These are phyloP conservation scores for Gossypium turneri DNA, from an alignment of 345 rosid species.

Conservation along the genomic window DNA sequence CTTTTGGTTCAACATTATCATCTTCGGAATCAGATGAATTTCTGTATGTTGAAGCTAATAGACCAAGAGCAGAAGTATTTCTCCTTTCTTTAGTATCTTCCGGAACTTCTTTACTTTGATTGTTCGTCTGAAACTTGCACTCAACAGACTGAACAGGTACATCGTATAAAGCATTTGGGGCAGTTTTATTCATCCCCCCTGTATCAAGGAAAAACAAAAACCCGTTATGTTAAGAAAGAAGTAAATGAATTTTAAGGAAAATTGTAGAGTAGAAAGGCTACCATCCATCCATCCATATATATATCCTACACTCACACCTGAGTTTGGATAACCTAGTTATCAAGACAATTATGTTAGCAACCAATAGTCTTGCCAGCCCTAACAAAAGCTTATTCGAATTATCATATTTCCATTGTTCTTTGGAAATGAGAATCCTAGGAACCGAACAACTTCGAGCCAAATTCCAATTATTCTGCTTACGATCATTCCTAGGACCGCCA, in stretches of 20 bases:
- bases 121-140: slow-evolving; percentile 27
- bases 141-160: slow-evolving; percentile 43
- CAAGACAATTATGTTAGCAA: neutral
- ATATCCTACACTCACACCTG: neutral
- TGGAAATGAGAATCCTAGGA: neutral
- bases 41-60: slow-evolving; percentile 77
- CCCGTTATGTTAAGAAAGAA: neutral
- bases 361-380: neutral
- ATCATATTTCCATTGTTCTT: neutral
- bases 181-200: slow-evolving; percentile 42
- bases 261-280: neutral
- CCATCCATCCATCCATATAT: neutral
- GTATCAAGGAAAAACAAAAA: slow-evolving; percentile 19
- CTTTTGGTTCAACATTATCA: slow-evolving; percentile 35
- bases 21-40: slow-evolving; percentile 92
- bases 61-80: slow-evolving; percentile 61
- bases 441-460: neutral
- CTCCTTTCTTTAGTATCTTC: slow-evolving; percentile 25
- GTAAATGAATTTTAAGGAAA: neutral
- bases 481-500: neutral
- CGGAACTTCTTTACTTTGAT: slow-evolving; percentile 32
- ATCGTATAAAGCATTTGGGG: slow-evolving; percentile 34
- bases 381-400: neutral
- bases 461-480: neutral
- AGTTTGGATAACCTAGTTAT: neutral